Base-by-base conservation (phyloP, 2,329 filamentous ascomycete species). In the Neocucurbitaria cava region DNA sequence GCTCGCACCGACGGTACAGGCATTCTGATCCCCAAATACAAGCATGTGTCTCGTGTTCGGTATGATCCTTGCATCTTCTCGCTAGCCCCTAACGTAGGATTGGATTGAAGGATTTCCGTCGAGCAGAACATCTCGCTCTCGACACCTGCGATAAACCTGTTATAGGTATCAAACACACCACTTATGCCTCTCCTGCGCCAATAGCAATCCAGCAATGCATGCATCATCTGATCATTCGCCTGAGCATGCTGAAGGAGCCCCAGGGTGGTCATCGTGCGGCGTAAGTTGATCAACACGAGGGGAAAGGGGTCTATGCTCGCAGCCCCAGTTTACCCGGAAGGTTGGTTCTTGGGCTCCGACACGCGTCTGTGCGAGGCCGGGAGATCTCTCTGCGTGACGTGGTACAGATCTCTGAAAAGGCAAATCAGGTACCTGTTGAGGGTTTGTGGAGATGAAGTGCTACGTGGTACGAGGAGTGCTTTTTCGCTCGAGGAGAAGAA, bases 251-350 rank as follows among this genome's bases (percentile, higher is more conserved):
- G 15, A 24, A 9, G 6, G 10, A n/a, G 5, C 15, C 13, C 28
- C 40, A 17, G 23, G 8, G 41, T 23, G n/a, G n/a, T n/a, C n/a
- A 26, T 30, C 17, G 23, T 20, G 41, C 13, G 5, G 21, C 18
- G 17, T 11, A 26, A 15, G 5, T 24, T 17, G 7, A 5, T 28
- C 40, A n/a, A 9, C 23, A 43, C 21, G 23, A 45, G 30, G 5
- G 24, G 9, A 5, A 9, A 26, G 24, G 24, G 24, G 5, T 11
- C 30, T n/a, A n/a, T n/a, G 17, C 47, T 46, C 30, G 33, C 48
- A 50, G 49, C 49, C 56, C 41, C 42, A 23, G 44, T 20, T 44
- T 36, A 28, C 24, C 52, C 56, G 43, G 47, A 35, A 30, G 20
- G 21, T 31, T 30, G 52, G 44, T 39, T 15, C 9, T 7, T 39